Conservation (phyloP, 805 yeast genomes). For the Spathaspora arborariae region DNA sequence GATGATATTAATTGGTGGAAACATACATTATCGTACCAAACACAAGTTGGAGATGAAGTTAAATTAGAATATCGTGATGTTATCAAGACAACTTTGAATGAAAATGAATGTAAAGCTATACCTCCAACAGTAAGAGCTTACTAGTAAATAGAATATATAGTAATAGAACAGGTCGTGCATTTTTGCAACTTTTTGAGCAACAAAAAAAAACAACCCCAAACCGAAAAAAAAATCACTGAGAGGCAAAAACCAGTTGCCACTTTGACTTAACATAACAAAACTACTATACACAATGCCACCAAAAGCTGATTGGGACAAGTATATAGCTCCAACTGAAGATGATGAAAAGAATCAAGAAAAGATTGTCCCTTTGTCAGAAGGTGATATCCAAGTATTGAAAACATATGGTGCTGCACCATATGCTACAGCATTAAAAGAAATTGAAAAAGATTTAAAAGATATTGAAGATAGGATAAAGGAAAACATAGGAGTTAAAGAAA, state of each 20-base stretch:
- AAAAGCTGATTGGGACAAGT: constrained; percentile 98
- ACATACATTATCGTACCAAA: constrained; percentile 93
- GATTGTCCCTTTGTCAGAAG: constrained; percentile 85
- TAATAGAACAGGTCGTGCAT: background rate
- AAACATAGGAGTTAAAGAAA: constrained; percentile 89
- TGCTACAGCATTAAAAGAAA: constrained; percentile 70
- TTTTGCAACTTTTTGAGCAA: background rate
- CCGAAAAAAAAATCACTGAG: background rate
- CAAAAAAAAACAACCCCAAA: too few species aligned
- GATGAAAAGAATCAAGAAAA: constrained; percentile 64
- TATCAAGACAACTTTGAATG: constrained; percentile 80
- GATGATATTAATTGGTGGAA: constrained; percentile 98
- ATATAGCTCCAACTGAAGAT: constrained; percentile 79
- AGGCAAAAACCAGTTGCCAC: constrained; percentile 1
- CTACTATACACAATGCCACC: constrained; percentile 66
- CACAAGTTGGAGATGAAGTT: constrained; percentile 63
- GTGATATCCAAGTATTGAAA: constrained; percentile 94
- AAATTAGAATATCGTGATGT: constrained; percentile 83
- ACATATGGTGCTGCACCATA: constrained; percentile 98
- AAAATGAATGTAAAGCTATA: constrained; percentile 86
- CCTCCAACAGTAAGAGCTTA: constrained; percentile 97
- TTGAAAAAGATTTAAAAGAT: constrained; percentile 82
- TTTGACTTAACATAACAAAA: background rate
- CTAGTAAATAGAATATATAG: constrained; percentile 30
- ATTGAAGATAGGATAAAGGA: constrained; percentile 88